Base-by-base conservation (phyloP, 1,139 yeast species). In the Hemisphaericaspora subhashii region DNA sequence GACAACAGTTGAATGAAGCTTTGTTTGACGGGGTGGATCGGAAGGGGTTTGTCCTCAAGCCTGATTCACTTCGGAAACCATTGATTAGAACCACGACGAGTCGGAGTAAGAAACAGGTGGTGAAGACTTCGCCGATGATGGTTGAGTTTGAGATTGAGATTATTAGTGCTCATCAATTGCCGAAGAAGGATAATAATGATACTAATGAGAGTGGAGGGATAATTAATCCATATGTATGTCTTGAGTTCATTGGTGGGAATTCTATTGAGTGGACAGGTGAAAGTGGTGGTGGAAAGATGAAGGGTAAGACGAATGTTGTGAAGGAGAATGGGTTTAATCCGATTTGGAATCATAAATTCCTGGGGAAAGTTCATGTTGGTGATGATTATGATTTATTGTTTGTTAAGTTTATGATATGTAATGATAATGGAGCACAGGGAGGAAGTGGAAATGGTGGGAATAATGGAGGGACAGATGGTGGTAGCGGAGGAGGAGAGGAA, bases 1-100 rank as follows among this genome's bases (percentile, higher is more conserved):
- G 97, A 0, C 92, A 89, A 57, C 96, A 88, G 54, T 55, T 92
- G n/a, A 90, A 89, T 57, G 86, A 86, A 50, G 87, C 97, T 0
- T 67, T 90, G 71, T 92, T 92, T 59, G 70, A 78, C 33, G 66
- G 73, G 3, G 75, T 77, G 1, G 66, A 73, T 15, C 73, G 69
- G 24, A 67, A 75, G 1, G 98, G 98, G 0, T 94, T 86, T 56
- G 80, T 85, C 4, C 63, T 86, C 40, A 92, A 92, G 53, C 96
- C 98, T 0, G 37, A 34, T 5, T 53, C 52, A n/a, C 51, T 73
- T 21, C 51, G 79, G 32, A 58, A 53, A 21, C 73, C 74, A 4
- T 44, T 63, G 1, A 28, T 62, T 10, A 67, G 66, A 43, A 43
- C 59, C 3, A 50, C 58, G 14, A 36, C 38, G 11, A 11, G 26